Evolutionary conservation across 1,139 yeast genomes (phyloP), one percentile per base, ranked within the genome.

Genomic region (Kazachstania sp.): DNA sequence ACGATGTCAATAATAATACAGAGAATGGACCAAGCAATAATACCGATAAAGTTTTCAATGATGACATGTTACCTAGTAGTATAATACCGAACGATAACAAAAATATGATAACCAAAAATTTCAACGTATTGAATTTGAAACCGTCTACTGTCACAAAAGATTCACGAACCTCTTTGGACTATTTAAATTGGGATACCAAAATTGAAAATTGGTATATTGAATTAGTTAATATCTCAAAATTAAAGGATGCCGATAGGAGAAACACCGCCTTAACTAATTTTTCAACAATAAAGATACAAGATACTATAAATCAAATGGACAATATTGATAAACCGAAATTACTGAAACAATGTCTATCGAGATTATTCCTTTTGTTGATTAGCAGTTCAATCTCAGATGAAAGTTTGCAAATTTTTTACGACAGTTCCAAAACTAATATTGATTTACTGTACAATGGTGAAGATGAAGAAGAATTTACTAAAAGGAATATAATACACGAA

Each of bases 1-100:
- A 92, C 65, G 86, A 95, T 2, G 78, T 85, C 54, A 79, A 85
- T 36, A 51, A 45, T 37, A 49, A 47, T 18, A 31, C 41, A 6
- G 16, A 6, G 15, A 32, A n/a, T 32, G 36, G 15, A 15, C 36
- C 15, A n/a, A 32, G 2, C 18, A 32, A 2, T 23, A 39, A 18
- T 19, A 12, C 30, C 1, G 16, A 6, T 3, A 39, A 29, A 16
- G 26, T 15, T 9, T 15, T 31, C 11, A 39, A n/a, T 13, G n/a
- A 19, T 12, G 34, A 32, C 3, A 20, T 13, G 2, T 20, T 13
- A 8, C n/a, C 19, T n/a, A n/a, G 19, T 19, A 30, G 20, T 32
- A 30, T 11, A n/a, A 26, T 20, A 4, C 4, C 12, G 3, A 28
- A 19, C 28, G 29, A 29, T 16, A 28, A 39, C 16, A 37, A 23